Evolutionary conservation across 1,284 basidiomycete genomes (phyloP), one percentile per base, ranked within the genome.

Genomic region (Pseudozyma thailandica): DNA sequence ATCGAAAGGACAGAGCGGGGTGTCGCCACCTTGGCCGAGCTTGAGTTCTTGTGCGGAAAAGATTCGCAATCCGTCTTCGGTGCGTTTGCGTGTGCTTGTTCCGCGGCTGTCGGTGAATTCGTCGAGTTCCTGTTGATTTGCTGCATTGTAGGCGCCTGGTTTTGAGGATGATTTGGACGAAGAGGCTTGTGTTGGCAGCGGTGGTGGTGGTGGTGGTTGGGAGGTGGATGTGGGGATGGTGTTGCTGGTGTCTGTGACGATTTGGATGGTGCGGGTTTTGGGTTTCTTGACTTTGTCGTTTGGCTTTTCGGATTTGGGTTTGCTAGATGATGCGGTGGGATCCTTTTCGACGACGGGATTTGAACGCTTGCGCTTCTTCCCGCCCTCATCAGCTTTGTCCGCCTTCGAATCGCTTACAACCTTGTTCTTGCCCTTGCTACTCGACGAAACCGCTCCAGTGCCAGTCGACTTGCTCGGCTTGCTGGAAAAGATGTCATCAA

Each of bases 1-100:
- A 45, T 72, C 69, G 18, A 72, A 72, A 4, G 69, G 69, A 33
- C 69, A 72, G 5, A 51, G 23, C 0, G 33, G 33, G 2, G 62
- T 66, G 28, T 58, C 54, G 2, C 46, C 57, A 4, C 68, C 68
- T 5, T 65, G 18, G 8, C 51, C 51, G 4, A 72, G 6, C 6
- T 35, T 26, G 0, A 72, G 41, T 16, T 72, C 69, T 18, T 37
- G 33, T 3, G 25, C 41, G 2, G 69, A 54, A 31, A 58, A 72
- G 42, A 72, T 66, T 6, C 38, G 23, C 10, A 66, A 41, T 5
- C 69, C 69, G 16, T 72, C 69, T 0, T 55, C 50, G 12, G 69
- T 72, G 8, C 45, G 43, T 41, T 65, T 65, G 6, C 62, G 30
- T 1, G 39, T 15, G 0, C 26, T 21, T 2, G 25, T 46, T 26